Evolutionary conservation across 2,329 filamentous ascomycete species (phyloP).

Genomic region (Neoscytalidium dimidiatum): DNA sequence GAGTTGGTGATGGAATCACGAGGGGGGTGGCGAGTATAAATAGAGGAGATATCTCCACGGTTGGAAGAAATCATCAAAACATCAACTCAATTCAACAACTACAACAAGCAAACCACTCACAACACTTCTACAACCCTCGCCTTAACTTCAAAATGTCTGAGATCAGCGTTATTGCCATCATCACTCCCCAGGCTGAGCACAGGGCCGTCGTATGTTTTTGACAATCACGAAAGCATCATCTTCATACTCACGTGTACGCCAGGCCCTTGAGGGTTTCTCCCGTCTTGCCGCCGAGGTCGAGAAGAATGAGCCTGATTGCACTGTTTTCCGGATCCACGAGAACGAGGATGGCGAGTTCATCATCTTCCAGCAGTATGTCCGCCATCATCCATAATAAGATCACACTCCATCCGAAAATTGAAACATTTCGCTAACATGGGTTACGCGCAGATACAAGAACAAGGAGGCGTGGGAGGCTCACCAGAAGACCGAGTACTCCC

Average conservation of each 20-base stretch:
- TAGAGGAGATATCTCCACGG: background rate
- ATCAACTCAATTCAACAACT: background rate
- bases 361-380: background rate
- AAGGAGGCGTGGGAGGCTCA: background rate
- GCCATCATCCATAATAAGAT: background rate
- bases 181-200: background rate
- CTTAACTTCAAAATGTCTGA: background rate
- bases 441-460: background rate
- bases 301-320: background rate
- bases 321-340: background rate
- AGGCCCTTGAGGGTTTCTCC: background rate
- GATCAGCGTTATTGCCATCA: background rate
- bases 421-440: background rate
- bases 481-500: background rate
- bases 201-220: background rate
- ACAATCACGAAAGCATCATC: background rate
- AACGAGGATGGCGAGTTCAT: background rate
- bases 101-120: background rate
- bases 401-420: background rate
- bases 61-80: background rate
- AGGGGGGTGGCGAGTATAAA: background rate
- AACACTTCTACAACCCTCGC: background rate
- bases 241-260: background rate
- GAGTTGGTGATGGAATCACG: background rate
- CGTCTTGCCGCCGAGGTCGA: background rate